These are phyloP conservation scores for Suhomyces yuchorum DNA, from an alignment of 1,139 yeast species.

Conservation along the genomic window DNA sequence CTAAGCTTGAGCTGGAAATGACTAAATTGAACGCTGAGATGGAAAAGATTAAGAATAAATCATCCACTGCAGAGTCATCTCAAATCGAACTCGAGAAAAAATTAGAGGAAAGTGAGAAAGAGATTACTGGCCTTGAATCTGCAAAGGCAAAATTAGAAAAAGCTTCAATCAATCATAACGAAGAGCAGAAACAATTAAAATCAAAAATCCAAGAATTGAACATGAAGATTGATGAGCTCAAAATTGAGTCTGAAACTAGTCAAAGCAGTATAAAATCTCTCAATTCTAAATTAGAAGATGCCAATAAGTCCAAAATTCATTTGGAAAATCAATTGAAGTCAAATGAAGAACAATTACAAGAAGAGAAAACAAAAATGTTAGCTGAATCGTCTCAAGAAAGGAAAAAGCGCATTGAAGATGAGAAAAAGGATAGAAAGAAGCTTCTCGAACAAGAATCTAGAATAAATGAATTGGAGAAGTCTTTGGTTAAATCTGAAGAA, in stretches of 20 bases:
- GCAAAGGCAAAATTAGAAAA: not conserved
- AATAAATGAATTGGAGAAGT: not conserved
- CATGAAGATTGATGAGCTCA: not conserved
- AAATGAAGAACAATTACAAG: not conserved
- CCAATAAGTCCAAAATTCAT: not conserved
- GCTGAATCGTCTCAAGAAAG: conserved; percentile 1
- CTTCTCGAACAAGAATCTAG: not conserved
- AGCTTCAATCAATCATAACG: not conserved
- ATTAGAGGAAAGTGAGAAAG: not conserved
- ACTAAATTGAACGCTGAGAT: conserved; percentile 2
- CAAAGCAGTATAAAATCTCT: not conserved
- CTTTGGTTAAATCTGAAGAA: not conserved
- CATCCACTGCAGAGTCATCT: not conserved
- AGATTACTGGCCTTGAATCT: not conserved
- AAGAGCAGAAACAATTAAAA: not conserved
- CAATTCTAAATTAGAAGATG: not conserved
- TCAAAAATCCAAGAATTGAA: not conserved
- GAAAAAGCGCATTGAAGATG: not conserved
- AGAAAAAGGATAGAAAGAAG: not conserved
- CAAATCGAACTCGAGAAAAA: not conserved
- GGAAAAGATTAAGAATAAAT: not conserved
- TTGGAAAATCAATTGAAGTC: not conserved
- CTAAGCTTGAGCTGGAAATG: conserved; percentile 5
- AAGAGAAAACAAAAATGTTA: conserved; percentile 3
- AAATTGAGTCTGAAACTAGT: not conserved